A percentile compares a stretch with the other conserved stretches of the same genome.
Evolutionary conservation across 2,329 filamentous ascomycete species (phyloP).

Genomic region (Monosporascus sp.): DNA sequence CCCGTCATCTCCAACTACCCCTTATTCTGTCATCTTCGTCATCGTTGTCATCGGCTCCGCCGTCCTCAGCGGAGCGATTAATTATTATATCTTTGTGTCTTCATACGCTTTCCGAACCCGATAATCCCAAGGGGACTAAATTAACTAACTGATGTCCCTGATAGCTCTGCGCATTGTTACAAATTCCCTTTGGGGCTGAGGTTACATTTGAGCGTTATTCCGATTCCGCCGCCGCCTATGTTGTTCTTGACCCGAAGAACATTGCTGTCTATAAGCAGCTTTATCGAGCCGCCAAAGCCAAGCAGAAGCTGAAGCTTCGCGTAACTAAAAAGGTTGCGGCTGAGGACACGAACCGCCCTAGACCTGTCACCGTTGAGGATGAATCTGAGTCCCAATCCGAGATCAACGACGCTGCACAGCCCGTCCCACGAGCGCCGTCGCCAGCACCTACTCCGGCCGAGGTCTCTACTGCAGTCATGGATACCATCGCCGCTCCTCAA

Average conservation of each 20-base stretch:
- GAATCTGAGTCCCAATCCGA: constrained; percentile 30
- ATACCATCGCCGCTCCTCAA: constrained; percentile 20
- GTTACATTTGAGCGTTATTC: constrained; percentile 87
- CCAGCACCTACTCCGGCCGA: constrained; percentile 1
- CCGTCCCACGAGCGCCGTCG: constrained; percentile 1
- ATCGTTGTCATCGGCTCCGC: constrained; percentile 52
- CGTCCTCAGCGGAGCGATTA: constrained; percentile 28
- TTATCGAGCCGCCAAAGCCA: constrained; percentile 93
- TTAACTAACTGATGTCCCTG: not conserved
- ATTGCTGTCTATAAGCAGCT: constrained; percentile 90
- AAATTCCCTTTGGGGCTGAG: constrained; percentile 55
- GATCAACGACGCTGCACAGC: not conserved
- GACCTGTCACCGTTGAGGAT: constrained; percentile 47
- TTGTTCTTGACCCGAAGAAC: constrained; percentile 73
- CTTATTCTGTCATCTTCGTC: constrained; percentile 48
- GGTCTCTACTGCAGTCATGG: constrained; percentile 5
- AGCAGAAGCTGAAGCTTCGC: constrained; percentile 90
- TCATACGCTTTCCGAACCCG: too few species aligned
- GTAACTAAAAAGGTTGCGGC: constrained; percentile 45
- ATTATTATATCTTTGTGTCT: not conserved
- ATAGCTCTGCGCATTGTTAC: constrained; percentile 65
- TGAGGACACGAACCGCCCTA: constrained; percentile 29
- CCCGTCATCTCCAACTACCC: constrained; percentile 5
- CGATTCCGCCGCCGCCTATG: constrained; percentile 78
- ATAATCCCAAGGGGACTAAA: not conserved